Base-by-base conservation (phyloP, 345 rosid genomes). In the Acer campestre region DNA sequence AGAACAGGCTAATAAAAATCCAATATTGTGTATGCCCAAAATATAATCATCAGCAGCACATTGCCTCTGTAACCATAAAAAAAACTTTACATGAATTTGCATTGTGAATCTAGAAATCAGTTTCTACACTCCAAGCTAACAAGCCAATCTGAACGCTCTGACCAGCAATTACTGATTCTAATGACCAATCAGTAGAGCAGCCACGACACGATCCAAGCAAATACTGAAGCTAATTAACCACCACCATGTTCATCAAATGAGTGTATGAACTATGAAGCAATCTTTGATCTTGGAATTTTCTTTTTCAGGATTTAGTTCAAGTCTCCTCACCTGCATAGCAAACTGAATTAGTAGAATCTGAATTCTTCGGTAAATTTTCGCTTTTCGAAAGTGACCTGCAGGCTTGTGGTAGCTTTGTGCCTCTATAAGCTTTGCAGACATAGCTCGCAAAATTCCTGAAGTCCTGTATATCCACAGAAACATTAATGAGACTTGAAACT, bases 401-500 rank as follows among this genome's bases (percentile, higher is more conserved):
- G 6, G 86, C 91, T 81, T 86, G 85, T 18, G 92, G 96, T 27
- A 86, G 16, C 62, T 62, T 67, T 14, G 35, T 71, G 67, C 92
- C 93, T 42, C 71, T 80, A 67, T 80, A 92, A 78, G 91, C 92
- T 64, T 81, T 84, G 91, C 97, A 92, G 44, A 90, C 66, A 78
- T 90, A 77, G 80, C 53, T 82, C 31, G 70, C 70, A 80, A 90
- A 85, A 46, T 90, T 85, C 80, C 80, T 62, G 59, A 76, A 92
- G 74, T 89, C 89, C 92, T 90, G 89, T 90, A 88, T 58, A 79
- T 63, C 75, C 67, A 61, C 70, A 73, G 1, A 59, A 67, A 23
- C 49, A 35, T 31, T 2, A 25, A 44, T 27, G 11, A 29, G 18
- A 27, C 17, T 38, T 6, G 31, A 48, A 67, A 65, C 25, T 20